Conservation (phyloP, 495 filamentous ascomycete genomes). For the Penicillium argentinense region DNA sequence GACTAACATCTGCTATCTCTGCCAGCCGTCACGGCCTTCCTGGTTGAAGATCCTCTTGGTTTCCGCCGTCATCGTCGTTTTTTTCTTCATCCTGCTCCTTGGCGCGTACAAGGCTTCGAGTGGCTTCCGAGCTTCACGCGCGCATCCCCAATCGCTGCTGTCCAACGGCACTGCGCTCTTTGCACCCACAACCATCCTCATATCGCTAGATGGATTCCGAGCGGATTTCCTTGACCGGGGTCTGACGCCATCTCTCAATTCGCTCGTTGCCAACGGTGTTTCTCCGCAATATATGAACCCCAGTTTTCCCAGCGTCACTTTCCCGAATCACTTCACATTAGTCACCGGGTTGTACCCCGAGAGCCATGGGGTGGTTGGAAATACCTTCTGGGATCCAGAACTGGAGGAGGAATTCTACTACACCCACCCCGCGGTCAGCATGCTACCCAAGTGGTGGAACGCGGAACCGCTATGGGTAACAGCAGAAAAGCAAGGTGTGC, state of each 20-base stretch:
- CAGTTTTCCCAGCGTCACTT: slow-evolving; percentile 94
- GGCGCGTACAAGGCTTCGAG: slow-evolving; percentile 56
- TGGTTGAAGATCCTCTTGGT: slow-evolving; percentile 35
- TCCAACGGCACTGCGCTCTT: slow-evolving; percentile 77
- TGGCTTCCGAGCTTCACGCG: slow-evolving; percentile 27
- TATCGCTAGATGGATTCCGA: slow-evolving; percentile 96
- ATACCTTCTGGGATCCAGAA: slow-evolving; percentile 86
- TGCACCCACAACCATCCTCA: slow-evolving; percentile 85
- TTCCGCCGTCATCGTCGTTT: slow-evolving; percentile 39
- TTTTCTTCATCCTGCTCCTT: slow-evolving; percentile 54
- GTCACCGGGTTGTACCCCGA: slow-evolving; percentile 92
- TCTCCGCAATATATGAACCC: slow-evolving; percentile 90
- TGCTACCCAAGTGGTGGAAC: slow-evolving; percentile 88
- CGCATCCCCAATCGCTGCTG: slow-evolving; percentile 19
- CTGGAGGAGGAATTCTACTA: slow-evolving; percentile 82
- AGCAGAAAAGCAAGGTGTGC: slow-evolving; percentile 74
- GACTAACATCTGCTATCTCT: slow-evolving; percentile 10
- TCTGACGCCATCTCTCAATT: slow-evolving; percentile 77
- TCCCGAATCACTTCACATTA: slow-evolving; percentile 96
- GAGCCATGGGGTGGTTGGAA: slow-evolving; percentile 89
- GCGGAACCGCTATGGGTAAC: slow-evolving; percentile 94
- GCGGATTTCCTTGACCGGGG: slow-evolving; percentile 86
- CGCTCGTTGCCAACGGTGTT: slow-evolving; percentile 78
- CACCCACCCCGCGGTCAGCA: slow-evolving; percentile 67
- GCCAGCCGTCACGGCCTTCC: slow-evolving; percentile 22